Evolutionary conservation across 805 yeast genomes (phyloP).

Genomic region (Yarrowia bubula): DNA sequence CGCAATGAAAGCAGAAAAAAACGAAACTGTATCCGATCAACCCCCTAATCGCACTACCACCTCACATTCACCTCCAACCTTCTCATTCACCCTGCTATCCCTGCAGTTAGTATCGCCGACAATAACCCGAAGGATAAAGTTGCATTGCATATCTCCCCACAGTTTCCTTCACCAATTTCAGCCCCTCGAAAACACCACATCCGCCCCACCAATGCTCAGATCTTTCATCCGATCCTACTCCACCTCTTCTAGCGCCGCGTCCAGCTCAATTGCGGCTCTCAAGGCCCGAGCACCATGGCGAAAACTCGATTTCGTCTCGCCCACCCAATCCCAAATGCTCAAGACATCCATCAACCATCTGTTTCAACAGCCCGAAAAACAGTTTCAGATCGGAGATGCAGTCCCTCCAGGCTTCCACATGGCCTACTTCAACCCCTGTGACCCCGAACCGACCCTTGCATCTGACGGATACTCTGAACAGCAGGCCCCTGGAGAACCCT

Average conservation of each 20-base stretch:
- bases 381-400: constrained; percentile 29
- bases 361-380: neutral
- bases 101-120: no score
- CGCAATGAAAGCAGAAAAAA: no score
- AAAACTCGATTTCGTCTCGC: constrained; percentile 36
- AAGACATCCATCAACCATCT: constrained; percentile 39
- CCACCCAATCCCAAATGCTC: constrained; percentile 35
- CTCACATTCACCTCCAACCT: no score
- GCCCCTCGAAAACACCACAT: neutral
- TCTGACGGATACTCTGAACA: constrained; percentile 78
- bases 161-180: neutral
- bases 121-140: neutral
- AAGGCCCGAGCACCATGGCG: constrained; percentile 33
- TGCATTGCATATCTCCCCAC: constrained; percentile 20
- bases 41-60: no score
- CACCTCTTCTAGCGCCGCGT: neutral
- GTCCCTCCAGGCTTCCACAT: constrained; percentile 58
- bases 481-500: constrained; percentile 57
- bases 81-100: no score
- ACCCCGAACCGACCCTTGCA: constrained; percentile 49
- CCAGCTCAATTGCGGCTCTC: neutral
- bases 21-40: no score
- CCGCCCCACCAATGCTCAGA: neutral
- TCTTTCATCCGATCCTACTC: neutral
- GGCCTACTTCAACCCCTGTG: constrained; percentile 61